A percentile compares a stretch with the other conserved stretches of the same genome.
These are phyloP conservation scores for Neonectria neomacrospora DNA, from an alignment of 2,329 filamentous ascomycete genomes.

Conservation along the genomic window DNA sequence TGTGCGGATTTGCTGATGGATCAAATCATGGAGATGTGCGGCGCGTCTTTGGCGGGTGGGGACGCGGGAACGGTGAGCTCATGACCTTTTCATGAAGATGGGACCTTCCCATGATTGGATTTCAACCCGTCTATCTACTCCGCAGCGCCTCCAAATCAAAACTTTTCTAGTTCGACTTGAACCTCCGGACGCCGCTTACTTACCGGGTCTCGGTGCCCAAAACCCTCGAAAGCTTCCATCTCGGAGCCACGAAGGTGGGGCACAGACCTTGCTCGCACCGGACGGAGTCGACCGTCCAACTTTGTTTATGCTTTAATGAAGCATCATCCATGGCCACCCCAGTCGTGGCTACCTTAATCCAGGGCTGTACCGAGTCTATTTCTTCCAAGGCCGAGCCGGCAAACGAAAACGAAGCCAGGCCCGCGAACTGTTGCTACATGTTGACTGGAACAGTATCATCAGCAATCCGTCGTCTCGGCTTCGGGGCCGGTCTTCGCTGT, in stretches of 20 bases:
- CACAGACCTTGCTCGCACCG: conserved; percentile 6
- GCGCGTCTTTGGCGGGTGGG: conserved; percentile 1
- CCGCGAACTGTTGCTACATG: conserved; percentile 1
- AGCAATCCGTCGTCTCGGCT: background rate
- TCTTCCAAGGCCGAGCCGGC: conserved; percentile 7
- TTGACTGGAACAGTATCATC: background rate
- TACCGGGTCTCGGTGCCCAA: background rate
- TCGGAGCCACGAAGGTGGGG: background rate
- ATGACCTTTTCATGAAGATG: background rate
- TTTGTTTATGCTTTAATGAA: conserved; percentile 17
- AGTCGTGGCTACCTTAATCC: background rate
- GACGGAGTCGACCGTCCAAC: background rate
- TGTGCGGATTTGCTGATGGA: background rate
- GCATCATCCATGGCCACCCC: conserved; percentile 6
- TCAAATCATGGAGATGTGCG: conserved; percentile 1
- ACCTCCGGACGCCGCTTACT: conserved; percentile 21
- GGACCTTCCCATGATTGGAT: conserved; percentile 3
- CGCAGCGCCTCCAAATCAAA: background rate
- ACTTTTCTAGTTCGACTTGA: background rate
- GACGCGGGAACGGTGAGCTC: conserved; percentile 6
- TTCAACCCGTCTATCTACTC: background rate
- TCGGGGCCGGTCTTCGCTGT: background rate
- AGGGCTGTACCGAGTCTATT: conserved; percentile 23
- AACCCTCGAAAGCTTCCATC: conserved; percentile 9
- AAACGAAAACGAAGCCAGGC: background rate